Evolutionary conservation across 2,329 filamentous ascomycete genomes (phyloP).

Genomic region (Arthrinium phaeospermum): DNA sequence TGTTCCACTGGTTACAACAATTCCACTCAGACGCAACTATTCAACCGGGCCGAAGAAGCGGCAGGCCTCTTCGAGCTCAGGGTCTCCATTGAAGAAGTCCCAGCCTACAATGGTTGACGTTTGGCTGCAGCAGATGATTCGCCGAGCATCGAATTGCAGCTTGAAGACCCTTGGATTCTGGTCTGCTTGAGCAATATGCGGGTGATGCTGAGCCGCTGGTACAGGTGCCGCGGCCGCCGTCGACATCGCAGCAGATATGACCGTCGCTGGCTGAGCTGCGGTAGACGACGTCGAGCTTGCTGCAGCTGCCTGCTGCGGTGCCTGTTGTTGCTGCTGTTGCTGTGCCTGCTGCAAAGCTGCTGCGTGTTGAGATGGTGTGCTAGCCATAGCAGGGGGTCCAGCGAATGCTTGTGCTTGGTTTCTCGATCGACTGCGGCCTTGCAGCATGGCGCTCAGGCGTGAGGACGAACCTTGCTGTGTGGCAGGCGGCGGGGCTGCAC

Average conservation of each 20-base stretch:
- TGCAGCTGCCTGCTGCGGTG: conserved; percentile 25
- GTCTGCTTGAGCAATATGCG: conserved; percentile 53
- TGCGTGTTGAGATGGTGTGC: neutral
- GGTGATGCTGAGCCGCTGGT: conserved; percentile 43
- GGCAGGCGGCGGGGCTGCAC: neutral
- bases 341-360: conserved; percentile 24
- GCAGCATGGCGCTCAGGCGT: conserved; percentile 9
- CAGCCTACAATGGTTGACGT: conserved; percentile 92
- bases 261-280: neutral
- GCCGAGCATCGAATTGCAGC: conserved; percentile 90
- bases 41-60: conserved; percentile 67
- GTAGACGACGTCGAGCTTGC: conserved; percentile 20
- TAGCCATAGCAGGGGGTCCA: conserved; percentile 17
- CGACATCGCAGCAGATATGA: conserved; percentile 18
- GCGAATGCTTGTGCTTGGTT: conserved; percentile 17
- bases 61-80: conserved; percentile 77
- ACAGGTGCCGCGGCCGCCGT: conserved; percentile 20
- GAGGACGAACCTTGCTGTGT: neutral
- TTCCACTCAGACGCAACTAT: conserved; percentile 53
- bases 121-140: conserved; percentile 94
- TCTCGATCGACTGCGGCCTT: conserved; percentile 12
- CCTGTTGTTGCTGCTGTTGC: conserved; percentile 17
- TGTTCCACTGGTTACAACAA: neutral
- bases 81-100: conserved; percentile 93
- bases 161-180: conserved; percentile 80